phyloP scores from a whole-genome alignment of 2,329 filamentous ascomycete genomes.

The Nemania bipapillata region DNA sequence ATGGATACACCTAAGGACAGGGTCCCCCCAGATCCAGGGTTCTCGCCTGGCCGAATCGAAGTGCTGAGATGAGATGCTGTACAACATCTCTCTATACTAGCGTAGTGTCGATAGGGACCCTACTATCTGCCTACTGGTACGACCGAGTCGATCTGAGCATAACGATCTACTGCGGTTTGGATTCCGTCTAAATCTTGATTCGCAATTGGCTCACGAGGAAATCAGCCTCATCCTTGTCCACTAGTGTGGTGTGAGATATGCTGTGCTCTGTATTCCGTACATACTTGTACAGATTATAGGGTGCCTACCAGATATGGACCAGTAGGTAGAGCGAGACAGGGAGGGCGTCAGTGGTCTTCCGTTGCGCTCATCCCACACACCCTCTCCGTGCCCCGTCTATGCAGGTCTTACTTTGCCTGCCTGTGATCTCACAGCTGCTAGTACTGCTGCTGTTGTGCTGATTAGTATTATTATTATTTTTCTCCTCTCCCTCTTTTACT shows the following conservation, averaged over 20 bases:
- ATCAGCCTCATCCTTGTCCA: slow-evolving; percentile 39
- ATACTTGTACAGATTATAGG: too few species aligned
- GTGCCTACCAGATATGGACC: too few species aligned
- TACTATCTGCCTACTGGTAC: slow-evolving; percentile 10
- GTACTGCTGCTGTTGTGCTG: too few species aligned
- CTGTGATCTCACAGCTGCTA: slow-evolving; percentile 27
- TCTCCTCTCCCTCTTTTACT: slow-evolving; percentile 12
- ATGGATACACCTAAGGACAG: not conserved
- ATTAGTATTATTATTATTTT: slow-evolving; percentile 19
- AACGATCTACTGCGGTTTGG: slow-evolving; percentile 22
- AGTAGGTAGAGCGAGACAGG: not conserved
- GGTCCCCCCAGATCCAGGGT: slow-evolving; percentile 28
- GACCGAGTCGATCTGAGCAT: slow-evolving; percentile 10
- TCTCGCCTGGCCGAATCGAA: slow-evolving; percentile 15
- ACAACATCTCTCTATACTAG: slow-evolving; percentile 11
- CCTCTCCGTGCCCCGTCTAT: slow-evolving; percentile 31
- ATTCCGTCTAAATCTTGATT: slow-evolving; percentile 10
- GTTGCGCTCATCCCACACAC: slow-evolving; percentile 20
- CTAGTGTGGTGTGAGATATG: not conserved
- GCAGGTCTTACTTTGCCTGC: slow-evolving; percentile 36
- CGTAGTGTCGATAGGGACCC: not conserved
- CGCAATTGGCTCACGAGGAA: slow-evolving; percentile 21
- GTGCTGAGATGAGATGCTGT: not conserved
- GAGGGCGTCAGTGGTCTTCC: slow-evolving; percentile 6
- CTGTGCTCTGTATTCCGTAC: not conserved